Percentiles rank a stretch among this genome's conserved stretches.
phyloP scores from a whole-genome alignment of 352 stramenopile genomes.

The Globisporangium orthogonon region DNA sequence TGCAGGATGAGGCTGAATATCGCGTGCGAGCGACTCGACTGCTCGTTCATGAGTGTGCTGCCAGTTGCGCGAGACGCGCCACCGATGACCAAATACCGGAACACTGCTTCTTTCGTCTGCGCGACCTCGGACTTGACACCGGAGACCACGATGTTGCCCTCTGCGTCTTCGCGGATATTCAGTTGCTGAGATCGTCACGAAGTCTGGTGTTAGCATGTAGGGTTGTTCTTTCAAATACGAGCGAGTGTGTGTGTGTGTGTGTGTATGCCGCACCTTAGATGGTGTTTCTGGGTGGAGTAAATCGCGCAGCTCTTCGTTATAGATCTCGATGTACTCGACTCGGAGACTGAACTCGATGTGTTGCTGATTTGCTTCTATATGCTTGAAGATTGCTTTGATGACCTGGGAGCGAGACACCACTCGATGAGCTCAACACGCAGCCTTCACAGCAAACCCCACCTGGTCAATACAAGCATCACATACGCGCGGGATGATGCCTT shows the following conservation, averaged over 20 bases:
- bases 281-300: constrained; percentile 85
- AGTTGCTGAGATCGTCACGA: constrained; percentile 31
- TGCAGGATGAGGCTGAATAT: constrained; percentile 89
- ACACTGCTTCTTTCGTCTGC: constrained; percentile 72
- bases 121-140: constrained; percentile 81
- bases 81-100: constrained; percentile 74
- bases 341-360: constrained; percentile 82
- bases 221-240: too few relatives aligned
- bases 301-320: constrained; percentile 97
- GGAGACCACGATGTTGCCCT: constrained; percentile 73
- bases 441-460: neutral
- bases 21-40: constrained; percentile 86
- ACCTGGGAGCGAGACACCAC: constrained; percentile 18
- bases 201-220: neutral
- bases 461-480: neutral
- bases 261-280: constrained; percentile 33
- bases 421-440: neutral
- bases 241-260: too few relatives aligned
- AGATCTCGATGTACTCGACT: constrained; percentile 97
- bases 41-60: constrained; percentile 89
- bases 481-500: constrained; percentile 86
- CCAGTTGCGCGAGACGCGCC: constrained; percentile 73
- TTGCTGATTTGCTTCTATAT: constrained; percentile 38
- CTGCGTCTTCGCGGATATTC: constrained; percentile 70
- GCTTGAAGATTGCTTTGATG: constrained; percentile 67